phyloP scores from a whole-genome alignment of 2,329 filamentous ascomycete species.

The Beauveria asiatica region DNA sequence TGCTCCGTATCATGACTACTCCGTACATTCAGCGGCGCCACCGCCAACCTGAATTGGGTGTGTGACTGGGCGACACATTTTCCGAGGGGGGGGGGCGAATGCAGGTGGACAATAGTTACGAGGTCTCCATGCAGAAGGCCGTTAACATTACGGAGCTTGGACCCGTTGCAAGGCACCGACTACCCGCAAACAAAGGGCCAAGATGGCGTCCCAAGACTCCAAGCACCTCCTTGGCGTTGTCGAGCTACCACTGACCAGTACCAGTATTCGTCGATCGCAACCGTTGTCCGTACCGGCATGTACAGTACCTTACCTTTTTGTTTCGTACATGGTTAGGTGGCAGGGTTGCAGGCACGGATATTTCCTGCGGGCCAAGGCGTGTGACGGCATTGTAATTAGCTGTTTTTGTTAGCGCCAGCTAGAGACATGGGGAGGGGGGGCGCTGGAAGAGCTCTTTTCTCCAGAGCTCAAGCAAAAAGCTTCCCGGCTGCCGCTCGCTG shows the following conservation, averaged over 20 bases:
- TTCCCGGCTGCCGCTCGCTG: neutral
- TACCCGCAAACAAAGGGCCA: neutral
- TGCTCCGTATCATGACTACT: no score
- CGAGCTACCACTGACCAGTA: no score
- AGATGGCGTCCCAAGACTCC: neutral
- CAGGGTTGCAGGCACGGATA: no score
- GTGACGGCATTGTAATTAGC: neutral
- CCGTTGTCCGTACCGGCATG: no score
- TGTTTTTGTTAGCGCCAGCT: neutral
- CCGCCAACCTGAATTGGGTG: neutral
- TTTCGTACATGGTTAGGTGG: no score
- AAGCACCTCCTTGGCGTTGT: no score
- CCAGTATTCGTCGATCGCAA: no score
- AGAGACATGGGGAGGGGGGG: neutral
- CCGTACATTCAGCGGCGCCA: no score
- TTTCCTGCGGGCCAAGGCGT: neutral
- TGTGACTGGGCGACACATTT: neutral
- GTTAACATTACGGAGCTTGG: neutral
- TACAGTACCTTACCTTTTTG: no score
- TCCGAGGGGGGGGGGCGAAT: neutral
- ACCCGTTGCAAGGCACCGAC: neutral
- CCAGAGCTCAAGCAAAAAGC: neutral
- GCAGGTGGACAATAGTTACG: constrained; percentile 1
- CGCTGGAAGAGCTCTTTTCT: neutral
- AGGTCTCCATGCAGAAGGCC: neutral